These are phyloP conservation scores for Ogataea pignaliae DNA, from an alignment of 805 yeast species.

Conservation along the genomic window DNA sequence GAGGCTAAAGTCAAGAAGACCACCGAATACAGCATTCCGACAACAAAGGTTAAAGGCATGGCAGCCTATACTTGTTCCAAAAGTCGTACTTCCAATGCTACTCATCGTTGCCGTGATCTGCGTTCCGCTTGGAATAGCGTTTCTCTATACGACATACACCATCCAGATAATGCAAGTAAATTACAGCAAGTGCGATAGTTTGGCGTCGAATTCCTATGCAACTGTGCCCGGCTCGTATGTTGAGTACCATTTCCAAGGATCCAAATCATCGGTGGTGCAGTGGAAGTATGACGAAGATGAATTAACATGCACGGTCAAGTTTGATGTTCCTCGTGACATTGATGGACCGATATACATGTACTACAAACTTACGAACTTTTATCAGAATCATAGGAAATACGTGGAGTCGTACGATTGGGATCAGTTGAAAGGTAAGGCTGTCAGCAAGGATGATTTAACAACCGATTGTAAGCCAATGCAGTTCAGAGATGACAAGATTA, in stretches of 20 bases:
- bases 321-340: slow-evolving; percentile 67
- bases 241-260: slow-evolving; percentile 54
- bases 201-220: slow-evolving; percentile 35
- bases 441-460: slow-evolving; percentile 44
- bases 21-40: slow-evolving; percentile 74
- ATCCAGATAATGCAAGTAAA: slow-evolving; percentile 74
- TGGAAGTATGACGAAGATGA: slow-evolving; percentile 55
- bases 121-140: slow-evolving; percentile 87
- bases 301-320: slow-evolving; percentile 60
- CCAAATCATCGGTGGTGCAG: slow-evolving; percentile 31
- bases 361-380: slow-evolving; percentile 85
- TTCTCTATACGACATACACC: slow-evolving; percentile 69
- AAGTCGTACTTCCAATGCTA: slow-evolving; percentile 81
- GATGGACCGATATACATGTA: slow-evolving; percentile 70
- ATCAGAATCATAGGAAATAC: slow-evolving; percentile 91
- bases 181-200: slow-evolving; percentile 62
- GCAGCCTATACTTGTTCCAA: slow-evolving; percentile 89
- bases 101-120: slow-evolving; percentile 71
- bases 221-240: slow-evolving; percentile 59
- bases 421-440: slow-evolving; percentile 77
- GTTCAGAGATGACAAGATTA: slow-evolving; percentile 34
- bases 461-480: slow-evolving; percentile 51
- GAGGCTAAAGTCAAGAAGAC: slow-evolving; percentile 42
- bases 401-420: slow-evolving; percentile 78
- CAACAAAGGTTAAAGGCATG: slow-evolving; percentile 63